Conservation (phyloP, 306 rosid genomes). For the Cajanus cajan region DNA sequence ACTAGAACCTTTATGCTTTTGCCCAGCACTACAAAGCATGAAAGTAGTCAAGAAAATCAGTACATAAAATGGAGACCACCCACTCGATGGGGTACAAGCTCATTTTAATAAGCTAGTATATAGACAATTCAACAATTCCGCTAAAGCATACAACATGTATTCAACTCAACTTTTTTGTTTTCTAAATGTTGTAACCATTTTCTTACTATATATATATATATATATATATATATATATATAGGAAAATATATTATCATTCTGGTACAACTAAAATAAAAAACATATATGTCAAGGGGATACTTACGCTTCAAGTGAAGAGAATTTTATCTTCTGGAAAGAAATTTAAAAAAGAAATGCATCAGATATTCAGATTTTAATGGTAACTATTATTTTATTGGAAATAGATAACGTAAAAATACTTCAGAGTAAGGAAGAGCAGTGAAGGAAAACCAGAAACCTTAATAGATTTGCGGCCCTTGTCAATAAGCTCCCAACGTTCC, state of each 20-base stretch:
- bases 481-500: slow-evolving; percentile 56
- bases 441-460: slow-evolving; percentile 46
- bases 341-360: slow-evolving; percentile 23
- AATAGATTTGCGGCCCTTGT: slow-evolving; percentile 45
- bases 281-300: slow-evolving; percentile 35
- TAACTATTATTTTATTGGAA: slow-evolving; percentile 21
- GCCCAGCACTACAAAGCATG: slow-evolving; percentile 52
- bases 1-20: slow-evolving; percentile 42
- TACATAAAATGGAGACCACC: slow-evolving; percentile 22
- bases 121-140: neutral
- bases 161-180: neutral
- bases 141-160: neutral
- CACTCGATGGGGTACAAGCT: neutral
- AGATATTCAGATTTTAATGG: slow-evolving; percentile 41
- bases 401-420: slow-evolving; percentile 17
- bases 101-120: slow-evolving; percentile 8
- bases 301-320: slow-evolving; percentile 60
- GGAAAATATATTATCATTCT: neutral
- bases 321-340: slow-evolving; percentile 64
- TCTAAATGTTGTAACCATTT: neutral
- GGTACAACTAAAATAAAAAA: neutral
- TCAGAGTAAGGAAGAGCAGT: slow-evolving; percentile 24
- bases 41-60: slow-evolving; percentile 31
- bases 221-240: neutral
- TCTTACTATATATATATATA: neutral